Conservation (phyloP, 1,139 yeast genomes). For the Kodamaea derodonti region DNA sequence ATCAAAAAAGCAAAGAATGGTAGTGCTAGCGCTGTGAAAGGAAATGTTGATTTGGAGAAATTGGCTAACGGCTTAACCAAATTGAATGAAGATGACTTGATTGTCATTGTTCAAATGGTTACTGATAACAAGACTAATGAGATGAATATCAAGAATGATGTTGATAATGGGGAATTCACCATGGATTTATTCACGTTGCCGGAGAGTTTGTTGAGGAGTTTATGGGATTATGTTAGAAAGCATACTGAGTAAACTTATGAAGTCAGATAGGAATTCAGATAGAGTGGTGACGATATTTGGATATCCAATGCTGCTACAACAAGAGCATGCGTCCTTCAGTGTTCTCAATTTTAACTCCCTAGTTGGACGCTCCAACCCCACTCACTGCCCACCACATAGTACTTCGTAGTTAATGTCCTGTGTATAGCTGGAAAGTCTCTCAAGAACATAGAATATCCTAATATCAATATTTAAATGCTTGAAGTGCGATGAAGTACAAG, state of each 20-base stretch:
- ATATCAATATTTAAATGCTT: no score
- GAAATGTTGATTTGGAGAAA: slow-evolving; percentile 80
- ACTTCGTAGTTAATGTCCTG: no score
- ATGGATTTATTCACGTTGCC: slow-evolving; percentile 95
- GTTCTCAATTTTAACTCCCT: no score
- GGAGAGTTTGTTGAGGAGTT: slow-evolving; percentile 82
- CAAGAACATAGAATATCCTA: no score
- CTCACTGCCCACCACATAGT: no score
- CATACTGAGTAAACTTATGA: slow-evolving; percentile 35
- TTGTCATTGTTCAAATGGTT: slow-evolving; percentile 96
- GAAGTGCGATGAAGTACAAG: no score
- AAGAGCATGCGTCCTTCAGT: no score
- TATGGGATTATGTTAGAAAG: slow-evolving; percentile 91
- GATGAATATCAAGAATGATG: slow-evolving; percentile 94
- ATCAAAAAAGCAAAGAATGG: slow-evolving; percentile 62
- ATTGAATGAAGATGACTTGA: slow-evolving; percentile 85
- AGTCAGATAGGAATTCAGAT: no score
- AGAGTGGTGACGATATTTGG: no score
- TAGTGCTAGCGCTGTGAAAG: slow-evolving; percentile 52
- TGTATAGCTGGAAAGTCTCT: no score
- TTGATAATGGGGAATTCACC: slow-evolving; percentile 95
- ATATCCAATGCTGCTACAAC: no score
- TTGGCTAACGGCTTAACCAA: slow-evolving; percentile 88
- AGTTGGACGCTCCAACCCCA: no score
- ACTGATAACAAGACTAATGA: slow-evolving; percentile 94